These are phyloP conservation scores for Moesziomyces antarcticus DNA, from an alignment of 1,284 basidiomycete species.

Conservation along the genomic window DNA sequence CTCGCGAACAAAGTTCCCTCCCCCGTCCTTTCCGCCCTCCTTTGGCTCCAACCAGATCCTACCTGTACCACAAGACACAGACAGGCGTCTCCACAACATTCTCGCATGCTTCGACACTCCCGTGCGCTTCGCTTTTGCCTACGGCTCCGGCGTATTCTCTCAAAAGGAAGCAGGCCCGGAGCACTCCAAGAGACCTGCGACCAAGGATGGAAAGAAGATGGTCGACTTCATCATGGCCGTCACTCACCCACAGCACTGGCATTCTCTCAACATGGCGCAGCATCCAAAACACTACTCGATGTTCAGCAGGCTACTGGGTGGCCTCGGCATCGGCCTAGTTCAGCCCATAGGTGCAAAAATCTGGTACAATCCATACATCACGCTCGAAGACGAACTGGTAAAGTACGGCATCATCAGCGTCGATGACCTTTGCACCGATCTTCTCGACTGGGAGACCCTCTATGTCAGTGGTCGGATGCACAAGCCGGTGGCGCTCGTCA, in stretches of 20 bases:
- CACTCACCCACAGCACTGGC: constrained; percentile 89
- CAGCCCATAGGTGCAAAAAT: constrained; percentile 86
- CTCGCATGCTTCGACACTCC: constrained; percentile 76
- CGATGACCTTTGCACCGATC: constrained; percentile 86
- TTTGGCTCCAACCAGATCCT: constrained; percentile 61
- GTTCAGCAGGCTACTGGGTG: constrained; percentile 82
- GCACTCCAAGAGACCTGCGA: constrained; percentile 67
- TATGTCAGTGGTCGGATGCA: constrained; percentile 97
- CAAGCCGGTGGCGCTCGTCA: constrained; percentile 75
- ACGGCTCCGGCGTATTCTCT: constrained; percentile 91
- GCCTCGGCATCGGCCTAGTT: constrained; percentile 78
- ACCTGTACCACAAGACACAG: constrained; percentile 35
- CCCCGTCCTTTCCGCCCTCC: constrained; percentile 45
- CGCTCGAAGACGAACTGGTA: constrained; percentile 75
- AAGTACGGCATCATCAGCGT: constrained; percentile 98
- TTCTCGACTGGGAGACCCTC: constrained; percentile 90
- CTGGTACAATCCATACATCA: constrained; percentile 73
- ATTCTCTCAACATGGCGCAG: constrained; percentile 91
- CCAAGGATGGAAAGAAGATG: constrained; percentile 71
- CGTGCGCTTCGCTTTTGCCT: constrained; percentile 90
- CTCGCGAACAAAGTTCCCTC: constrained; percentile 24
- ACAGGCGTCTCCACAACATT: constrained; percentile 35
- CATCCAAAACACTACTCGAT: constrained; percentile 89
- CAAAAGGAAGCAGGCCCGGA: constrained; percentile 76
- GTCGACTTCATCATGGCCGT: constrained; percentile 96